phyloP scores from a whole-genome alignment of 257 asterid species.

The Petunia axillaris region DNA sequence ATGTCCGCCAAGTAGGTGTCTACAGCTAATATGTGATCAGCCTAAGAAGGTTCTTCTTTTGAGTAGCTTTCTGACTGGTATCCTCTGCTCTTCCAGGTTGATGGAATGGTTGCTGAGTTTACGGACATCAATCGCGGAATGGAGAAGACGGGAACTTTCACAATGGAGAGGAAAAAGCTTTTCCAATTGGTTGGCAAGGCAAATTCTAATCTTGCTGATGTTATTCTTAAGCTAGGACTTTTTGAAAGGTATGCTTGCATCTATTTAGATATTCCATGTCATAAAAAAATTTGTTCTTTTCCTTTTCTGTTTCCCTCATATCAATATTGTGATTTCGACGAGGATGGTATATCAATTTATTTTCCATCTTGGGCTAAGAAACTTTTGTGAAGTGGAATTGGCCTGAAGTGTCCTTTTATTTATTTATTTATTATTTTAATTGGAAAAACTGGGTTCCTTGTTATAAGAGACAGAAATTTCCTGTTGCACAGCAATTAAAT shows the following conservation, averaged over 20 bases:
- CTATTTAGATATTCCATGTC: neutral
- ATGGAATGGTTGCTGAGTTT: slow-evolving; percentile 94
- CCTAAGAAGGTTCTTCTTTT: slow-evolving; percentile 15
- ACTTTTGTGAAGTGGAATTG: neutral
- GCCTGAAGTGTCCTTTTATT: neutral
- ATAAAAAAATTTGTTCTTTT: neutral
- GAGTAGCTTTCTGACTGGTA: slow-evolving; percentile 12
- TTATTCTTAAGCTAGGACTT: slow-evolving; percentile 94
- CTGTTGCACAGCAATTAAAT: slow-evolving; percentile 13
- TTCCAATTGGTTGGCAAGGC: slow-evolving; percentile 98
- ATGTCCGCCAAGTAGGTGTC: slow-evolving; percentile 86
- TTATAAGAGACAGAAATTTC: neutral
- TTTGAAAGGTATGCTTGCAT: slow-evolving; percentile 72
- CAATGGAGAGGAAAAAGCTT: slow-evolving; percentile 91
- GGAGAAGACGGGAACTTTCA: slow-evolving; percentile 96
- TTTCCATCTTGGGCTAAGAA: neutral
- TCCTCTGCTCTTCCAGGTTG: slow-evolving; percentile 59
- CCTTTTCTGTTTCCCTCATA: neutral
- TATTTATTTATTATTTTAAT: neutral
- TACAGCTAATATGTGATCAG: slow-evolving; percentile 20
- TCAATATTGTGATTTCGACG: neutral
- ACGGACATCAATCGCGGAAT: slow-evolving; percentile 93
- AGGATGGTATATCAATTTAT: neutral
- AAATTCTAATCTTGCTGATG: slow-evolving; percentile 96
- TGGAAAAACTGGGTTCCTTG: neutral